Conservation (phyloP, 179 eudicot species). For the Kewa caespitosa region DNA sequence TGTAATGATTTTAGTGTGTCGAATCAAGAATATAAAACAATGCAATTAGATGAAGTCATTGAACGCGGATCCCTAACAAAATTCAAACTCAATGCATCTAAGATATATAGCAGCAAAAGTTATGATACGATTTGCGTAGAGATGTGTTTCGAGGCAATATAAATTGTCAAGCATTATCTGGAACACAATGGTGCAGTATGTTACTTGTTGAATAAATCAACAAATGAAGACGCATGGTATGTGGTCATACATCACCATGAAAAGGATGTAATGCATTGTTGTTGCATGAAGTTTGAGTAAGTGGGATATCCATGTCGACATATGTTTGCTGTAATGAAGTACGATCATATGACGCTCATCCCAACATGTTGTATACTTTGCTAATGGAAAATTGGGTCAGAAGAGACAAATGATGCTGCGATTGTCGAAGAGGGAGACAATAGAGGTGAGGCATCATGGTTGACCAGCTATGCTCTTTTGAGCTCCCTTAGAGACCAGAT, state of each 20-base stretch:
- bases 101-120: neutral
- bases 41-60: neutral
- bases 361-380: neutral
- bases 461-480: no score
- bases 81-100: neutral
- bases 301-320: neutral
- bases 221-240: neutral
- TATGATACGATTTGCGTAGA: neutral
- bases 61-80: neutral
- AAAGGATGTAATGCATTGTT: neutral
- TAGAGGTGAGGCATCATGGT: no score
- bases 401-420: neutral
- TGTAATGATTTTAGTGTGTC: neutral
- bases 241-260: neutral
- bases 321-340: conserved; percentile 1
- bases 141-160: neutral
- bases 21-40: neutral
- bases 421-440: no score
- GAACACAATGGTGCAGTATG: neutral
- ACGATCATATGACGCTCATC: neutral
- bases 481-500: no score
- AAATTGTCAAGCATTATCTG: neutral
- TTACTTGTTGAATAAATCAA: neutral
- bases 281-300: neutral
- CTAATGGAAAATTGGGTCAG: neutral